These are phyloP conservation scores for Lentinula aciculospora DNA, from an alignment of 768 basidiomycete genomes.

Conservation along the genomic window DNA sequence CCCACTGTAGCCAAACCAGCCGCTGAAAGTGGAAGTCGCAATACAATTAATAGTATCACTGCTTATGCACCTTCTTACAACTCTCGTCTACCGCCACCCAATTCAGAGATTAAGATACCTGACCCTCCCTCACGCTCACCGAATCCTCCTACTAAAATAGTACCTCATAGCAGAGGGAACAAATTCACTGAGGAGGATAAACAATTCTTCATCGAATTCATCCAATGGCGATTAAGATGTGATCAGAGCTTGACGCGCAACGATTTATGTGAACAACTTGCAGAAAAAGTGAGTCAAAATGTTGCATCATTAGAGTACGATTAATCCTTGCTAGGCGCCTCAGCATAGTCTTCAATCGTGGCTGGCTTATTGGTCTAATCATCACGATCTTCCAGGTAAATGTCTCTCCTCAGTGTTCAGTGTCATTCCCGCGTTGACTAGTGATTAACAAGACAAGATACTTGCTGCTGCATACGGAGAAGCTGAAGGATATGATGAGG, in stretches of 20 bases:
- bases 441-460: constrained; percentile 31
- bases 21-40: constrained; percentile 27
- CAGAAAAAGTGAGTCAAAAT: constrained; percentile 42
- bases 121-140: constrained; percentile 66
- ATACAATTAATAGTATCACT: constrained; percentile 59
- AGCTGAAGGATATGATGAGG: constrained; percentile 23
- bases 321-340: constrained; percentile 41
- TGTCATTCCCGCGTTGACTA: neutral
- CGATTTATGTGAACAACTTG: constrained; percentile 49
- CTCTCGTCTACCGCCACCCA: constrained; percentile 50
- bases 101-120: constrained; percentile 54
- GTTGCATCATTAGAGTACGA: neutral
- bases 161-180: constrained; percentile 44
- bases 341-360: constrained; percentile 62
- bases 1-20: neutral
- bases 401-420: constrained; percentile 14
- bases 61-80: constrained; percentile 43
- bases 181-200: constrained; percentile 64
- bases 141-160: constrained; percentile 50
- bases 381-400: constrained; percentile 52
- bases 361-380: constrained; percentile 61
- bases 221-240: constrained; percentile 53
- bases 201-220: constrained; percentile 60
- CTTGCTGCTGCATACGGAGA: constrained; percentile 35
- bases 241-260: constrained; percentile 47